Conservation (phyloP, 129 eudicot species). For the Tagetes patula region DNA sequence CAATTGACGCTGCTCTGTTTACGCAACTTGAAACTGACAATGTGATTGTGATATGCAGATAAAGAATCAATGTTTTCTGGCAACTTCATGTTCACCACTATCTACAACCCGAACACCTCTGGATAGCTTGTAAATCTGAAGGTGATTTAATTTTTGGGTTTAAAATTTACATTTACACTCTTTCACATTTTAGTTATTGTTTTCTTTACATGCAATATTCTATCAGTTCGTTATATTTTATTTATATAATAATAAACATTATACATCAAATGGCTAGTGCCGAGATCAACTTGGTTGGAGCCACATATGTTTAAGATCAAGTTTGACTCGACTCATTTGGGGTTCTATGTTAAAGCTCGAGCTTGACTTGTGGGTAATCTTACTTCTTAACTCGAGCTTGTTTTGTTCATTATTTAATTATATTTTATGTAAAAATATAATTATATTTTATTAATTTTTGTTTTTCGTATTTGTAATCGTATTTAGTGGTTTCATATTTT, state of each 20-base stretch:
- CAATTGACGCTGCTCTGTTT: neutral
- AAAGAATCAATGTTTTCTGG: slow-evolving; percentile 17
- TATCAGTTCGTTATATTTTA: neutral
- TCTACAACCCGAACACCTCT: neutral
- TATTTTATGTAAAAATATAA: too few relatives aligned
- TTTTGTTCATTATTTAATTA: too few relatives aligned
- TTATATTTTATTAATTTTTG: neutral
- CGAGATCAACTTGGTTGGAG: too few relatives aligned
- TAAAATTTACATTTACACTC: neutral
- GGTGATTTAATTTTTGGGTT: neutral
- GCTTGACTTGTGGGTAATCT: too few relatives aligned
- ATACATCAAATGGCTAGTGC: too few relatives aligned
- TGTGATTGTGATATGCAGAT: slow-evolving; percentile 15
- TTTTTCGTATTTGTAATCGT: too few relatives aligned
- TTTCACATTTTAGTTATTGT: neutral
- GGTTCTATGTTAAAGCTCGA: too few relatives aligned
- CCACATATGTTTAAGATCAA: too few relatives aligned
- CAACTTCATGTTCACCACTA: slow-evolving; percentile 16
- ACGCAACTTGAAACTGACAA: neutral
- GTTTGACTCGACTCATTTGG: too few relatives aligned
- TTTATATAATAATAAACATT: too few relatives aligned
- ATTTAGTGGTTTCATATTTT: too few relatives aligned
- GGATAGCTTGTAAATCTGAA: slow-evolving; percentile 3
- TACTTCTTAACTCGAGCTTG: too few relatives aligned
- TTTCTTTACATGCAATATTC: neutral